Percentiles rank a stretch among this genome's conserved stretches.
Evolutionary conservation across 2,329 filamentous ascomycete genomes (phyloP).

Genomic region (Dryadomyces quercus-mongolicae): DNA sequence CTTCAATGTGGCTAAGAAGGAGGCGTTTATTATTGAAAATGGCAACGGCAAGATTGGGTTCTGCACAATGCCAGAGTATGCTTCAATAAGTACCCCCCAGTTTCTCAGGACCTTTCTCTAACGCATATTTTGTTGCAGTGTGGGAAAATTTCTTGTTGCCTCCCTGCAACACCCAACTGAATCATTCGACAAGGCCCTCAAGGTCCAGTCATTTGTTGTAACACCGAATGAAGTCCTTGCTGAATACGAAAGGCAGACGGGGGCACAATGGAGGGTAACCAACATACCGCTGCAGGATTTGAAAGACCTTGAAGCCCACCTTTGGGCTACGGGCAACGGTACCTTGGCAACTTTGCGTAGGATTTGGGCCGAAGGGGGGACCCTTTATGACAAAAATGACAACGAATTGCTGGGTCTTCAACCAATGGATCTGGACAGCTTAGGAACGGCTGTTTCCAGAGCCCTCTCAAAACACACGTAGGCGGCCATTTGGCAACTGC

Average conservation of each 20-base stretch:
- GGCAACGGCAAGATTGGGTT: constrained; percentile 52
- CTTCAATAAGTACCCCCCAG: background rate
- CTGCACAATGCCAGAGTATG: constrained; percentile 58
- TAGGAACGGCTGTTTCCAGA: constrained; percentile 24
- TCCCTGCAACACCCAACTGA: constrained; percentile 44
- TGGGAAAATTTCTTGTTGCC: constrained; percentile 53
- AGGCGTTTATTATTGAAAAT: constrained; percentile 48
- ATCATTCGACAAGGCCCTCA: constrained; percentile 43
- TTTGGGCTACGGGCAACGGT: constrained; percentile 41
- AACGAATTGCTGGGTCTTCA: constrained; percentile 44
- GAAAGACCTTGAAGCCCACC: constrained; percentile 42
- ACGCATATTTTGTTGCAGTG: constrained; percentile 16
- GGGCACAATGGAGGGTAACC: constrained; percentile 39
- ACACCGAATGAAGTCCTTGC: constrained; percentile 49
- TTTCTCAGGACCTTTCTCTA: background rate
- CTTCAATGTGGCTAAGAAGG: constrained; percentile 44
- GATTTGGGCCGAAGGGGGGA: constrained; percentile 64
- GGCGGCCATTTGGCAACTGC: background rate
- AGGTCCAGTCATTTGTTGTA: constrained; percentile 59
- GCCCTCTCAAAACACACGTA: constrained; percentile 1
- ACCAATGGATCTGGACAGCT: constrained; percentile 36
- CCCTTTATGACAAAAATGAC: constrained; percentile 56
- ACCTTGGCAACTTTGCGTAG: constrained; percentile 48
- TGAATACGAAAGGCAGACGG: constrained; percentile 58
- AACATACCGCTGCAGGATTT: constrained; percentile 42